Base-by-base conservation (phyloP, 352 stramenopile species). In the Globisporangium rhizosaccharum region DNA sequence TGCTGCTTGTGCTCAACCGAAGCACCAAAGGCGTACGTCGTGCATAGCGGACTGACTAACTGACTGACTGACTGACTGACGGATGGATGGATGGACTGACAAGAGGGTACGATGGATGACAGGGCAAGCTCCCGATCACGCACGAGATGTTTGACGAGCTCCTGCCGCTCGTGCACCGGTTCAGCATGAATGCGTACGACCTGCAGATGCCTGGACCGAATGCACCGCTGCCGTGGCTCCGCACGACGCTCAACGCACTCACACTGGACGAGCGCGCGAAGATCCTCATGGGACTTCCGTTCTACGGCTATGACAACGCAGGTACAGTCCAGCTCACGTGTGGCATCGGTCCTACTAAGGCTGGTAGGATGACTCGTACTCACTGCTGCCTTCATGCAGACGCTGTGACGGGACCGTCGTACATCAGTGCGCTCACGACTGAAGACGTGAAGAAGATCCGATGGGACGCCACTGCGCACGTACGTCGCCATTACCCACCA, bases 121-220 rank as follows among this genome's bases (percentile, higher is more conserved):
- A 86, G 78, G 79, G 76, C 33, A 67, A 72, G 20, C 45, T 88
- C 18, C 61, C 81, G 48, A 61, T 91, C 42, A 75, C 77, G 23
- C 70, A 78, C 50, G 75, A 84, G 11, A 57, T 91, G 58, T 79
- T 91, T 30, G 49, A 66, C 11, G 59, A 85, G 28, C 54, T 93
- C 30, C 66, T 79, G 25, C 76, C 79, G 17, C 11, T 82, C 39
- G 83, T 93, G 25, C 79, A 93, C 50, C 81, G 83, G 10, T 91
- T 91, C 56, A 87, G 81, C 23, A 79, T 93, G 71, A 93, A 93
- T 61, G 83, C 83, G 39, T 93, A 93, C 63, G 83, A 93, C 56
- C 87, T 77, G 62, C 71, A 72, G 47, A 52, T 53, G 1, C 81
- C 76, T 14, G 83, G 83, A 0, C 83, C 83, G 7, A 93, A 89